Percentiles rank a stretch among this genome's conserved stretches.
Evolutionary conservation across 1,284 basidiomycete genomes (phyloP).

Genomic region (Trichosporon ovoides): DNA sequence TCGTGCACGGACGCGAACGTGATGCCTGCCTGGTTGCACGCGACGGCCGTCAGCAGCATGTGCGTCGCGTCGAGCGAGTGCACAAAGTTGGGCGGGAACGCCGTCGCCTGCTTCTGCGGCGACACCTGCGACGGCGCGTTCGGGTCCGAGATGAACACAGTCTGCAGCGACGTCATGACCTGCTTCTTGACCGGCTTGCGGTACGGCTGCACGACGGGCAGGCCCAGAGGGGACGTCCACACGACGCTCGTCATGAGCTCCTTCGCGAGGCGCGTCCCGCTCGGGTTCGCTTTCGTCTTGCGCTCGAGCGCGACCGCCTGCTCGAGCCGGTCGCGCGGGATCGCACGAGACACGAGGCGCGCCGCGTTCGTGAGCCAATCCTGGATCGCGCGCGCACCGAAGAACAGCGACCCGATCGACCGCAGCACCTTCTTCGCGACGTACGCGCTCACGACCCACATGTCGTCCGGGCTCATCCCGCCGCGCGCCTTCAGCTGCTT

Average conservation of each 20-base stretch:
- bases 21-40: conserved; percentile 66
- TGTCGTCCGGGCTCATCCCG: conserved; percentile 66
- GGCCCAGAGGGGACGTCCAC: conserved; percentile 91
- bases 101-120: conserved; percentile 80
- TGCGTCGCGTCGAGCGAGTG: conserved; percentile 97
- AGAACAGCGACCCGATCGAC: conserved; percentile 89
- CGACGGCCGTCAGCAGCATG: conserved; percentile 96
- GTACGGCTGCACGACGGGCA: conserved; percentile 96
- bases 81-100: conserved; percentile 98
- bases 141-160: conserved; percentile 90
- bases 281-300: conserved; percentile 5
- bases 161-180: conserved; percentile 77
- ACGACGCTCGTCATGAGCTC: conserved; percentile 95
- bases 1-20: conserved; percentile 97
- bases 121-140: conserved; percentile 75
- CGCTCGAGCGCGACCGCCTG: background rate
- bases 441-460: conserved; percentile 74
- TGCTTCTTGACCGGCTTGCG: conserved; percentile 74
- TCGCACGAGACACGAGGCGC: conserved; percentile 78
- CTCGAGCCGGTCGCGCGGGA: conserved; percentile 69
- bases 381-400: conserved; percentile 85
- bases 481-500: conserved; percentile 74
- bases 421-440: conserved; percentile 73
- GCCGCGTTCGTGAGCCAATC: conserved; percentile 82
- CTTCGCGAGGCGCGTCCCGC: conserved; percentile 55